phyloP scores from a whole-genome alignment of 2,329 filamentous ascomycete species.

The Xenoacremonium recifei region DNA sequence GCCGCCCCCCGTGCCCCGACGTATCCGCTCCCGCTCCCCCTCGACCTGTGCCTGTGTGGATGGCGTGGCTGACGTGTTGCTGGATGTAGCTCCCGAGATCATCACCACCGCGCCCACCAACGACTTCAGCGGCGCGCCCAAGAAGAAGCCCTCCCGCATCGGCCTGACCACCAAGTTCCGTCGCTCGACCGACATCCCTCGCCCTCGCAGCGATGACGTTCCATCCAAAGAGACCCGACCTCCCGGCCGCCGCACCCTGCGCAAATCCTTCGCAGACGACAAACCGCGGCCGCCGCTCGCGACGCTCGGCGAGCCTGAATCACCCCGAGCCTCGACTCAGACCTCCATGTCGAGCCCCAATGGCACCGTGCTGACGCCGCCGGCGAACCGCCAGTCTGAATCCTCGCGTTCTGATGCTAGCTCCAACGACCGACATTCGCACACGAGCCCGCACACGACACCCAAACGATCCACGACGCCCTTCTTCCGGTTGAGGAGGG shows the following conservation, averaged over 20 bases:
- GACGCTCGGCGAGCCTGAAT: slow-evolving; percentile 56
- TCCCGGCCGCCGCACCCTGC: slow-evolving; percentile 18
- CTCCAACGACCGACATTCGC: slow-evolving; percentile 62
- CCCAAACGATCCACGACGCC: slow-evolving; percentile 64
- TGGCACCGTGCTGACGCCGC: slow-evolving; percentile 46
- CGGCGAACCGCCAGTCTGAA: slow-evolving; percentile 55
- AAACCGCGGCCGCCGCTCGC: slow-evolving; percentile 29
- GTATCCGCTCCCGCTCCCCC: slow-evolving; percentile 40
- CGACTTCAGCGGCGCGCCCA: slow-evolving; percentile 50
- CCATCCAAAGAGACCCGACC: slow-evolving; percentile 9
- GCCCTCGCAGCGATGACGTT: slow-evolving; percentile 22
- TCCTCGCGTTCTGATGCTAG: slow-evolving; percentile 89
- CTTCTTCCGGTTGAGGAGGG: slow-evolving; percentile 80
- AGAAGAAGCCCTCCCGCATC: slow-evolving; percentile 56
- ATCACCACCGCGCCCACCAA: slow-evolving; percentile 89
- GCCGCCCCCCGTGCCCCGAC: slow-evolving; percentile 57
- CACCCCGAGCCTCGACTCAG: slow-evolving; percentile 30
- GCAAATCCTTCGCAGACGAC: slow-evolving; percentile 46
- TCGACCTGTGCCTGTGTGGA: slow-evolving; percentile 3
- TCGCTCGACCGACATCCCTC: slow-evolving; percentile 48
- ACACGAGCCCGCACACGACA: slow-evolving; percentile 60
- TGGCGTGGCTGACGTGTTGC: slow-evolving; percentile 16
- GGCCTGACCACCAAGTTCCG: slow-evolving; percentile 53
- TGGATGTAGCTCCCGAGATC: slow-evolving; percentile 66
- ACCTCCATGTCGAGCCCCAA: slow-evolving; percentile 25